These are phyloP conservation scores for Trichoderma gamsii DNA, from an alignment of 495 filamentous ascomycete species.

Conservation along the genomic window DNA sequence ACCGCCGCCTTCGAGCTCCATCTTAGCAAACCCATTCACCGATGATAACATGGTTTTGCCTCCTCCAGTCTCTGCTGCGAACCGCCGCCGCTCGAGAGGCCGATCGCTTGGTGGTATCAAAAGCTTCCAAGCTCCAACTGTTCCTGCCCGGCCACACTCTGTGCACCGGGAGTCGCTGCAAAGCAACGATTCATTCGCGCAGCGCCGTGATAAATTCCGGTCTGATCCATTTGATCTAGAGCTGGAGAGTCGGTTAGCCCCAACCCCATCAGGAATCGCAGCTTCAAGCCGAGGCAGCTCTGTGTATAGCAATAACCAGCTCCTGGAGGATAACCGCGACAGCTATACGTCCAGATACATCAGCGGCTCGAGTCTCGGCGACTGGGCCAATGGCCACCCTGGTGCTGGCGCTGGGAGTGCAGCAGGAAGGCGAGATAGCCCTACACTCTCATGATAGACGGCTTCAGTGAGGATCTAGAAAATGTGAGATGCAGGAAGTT, in stretches of 20 bases:
- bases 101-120: slow-evolving; percentile 25
- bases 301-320: neutral
- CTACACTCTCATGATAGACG: slow-evolving; percentile 15
- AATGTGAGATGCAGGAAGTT: neutral
- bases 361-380: slow-evolving; percentile 38
- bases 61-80: slow-evolving; percentile 4
- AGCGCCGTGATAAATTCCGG: slow-evolving; percentile 45
- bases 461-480: neutral
- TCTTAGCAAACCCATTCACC: slow-evolving; percentile 25
- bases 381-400: slow-evolving; percentile 49
- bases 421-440: slow-evolving; percentile 28
- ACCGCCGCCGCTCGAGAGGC: slow-evolving; percentile 38
- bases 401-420: slow-evolving; percentile 34
- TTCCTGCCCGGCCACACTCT: neutral
- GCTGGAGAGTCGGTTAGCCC: neutral
- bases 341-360: slow-evolving; percentile 43
- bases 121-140: slow-evolving; percentile 22
- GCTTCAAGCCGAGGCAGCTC: neutral
- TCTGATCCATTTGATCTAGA: slow-evolving; percentile 65
- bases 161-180: neutral
- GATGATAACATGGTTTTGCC: slow-evolving; percentile 26
- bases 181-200: neutral
- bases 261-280: slow-evolving; percentile 20
- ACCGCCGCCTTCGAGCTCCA: slow-evolving; percentile 12
- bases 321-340: slow-evolving; percentile 16